Conservation (phyloP, 148 eudicot genomes). For the Diospyros lotus region DNA sequence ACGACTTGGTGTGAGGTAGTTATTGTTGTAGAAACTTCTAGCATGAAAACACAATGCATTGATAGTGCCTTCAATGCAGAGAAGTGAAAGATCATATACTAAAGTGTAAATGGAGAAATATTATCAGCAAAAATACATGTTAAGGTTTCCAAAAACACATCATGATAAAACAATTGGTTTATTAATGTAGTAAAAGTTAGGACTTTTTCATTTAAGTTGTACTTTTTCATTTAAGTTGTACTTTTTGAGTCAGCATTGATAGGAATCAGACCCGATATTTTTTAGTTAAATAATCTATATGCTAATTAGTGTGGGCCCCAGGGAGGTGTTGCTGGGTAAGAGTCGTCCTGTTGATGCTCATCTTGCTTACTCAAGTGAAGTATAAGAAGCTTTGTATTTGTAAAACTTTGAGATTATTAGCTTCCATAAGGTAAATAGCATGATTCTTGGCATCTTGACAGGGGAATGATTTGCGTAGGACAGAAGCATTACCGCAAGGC, state of each 20-base stretch:
- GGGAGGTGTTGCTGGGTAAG: not conserved
- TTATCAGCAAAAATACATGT: not conserved
- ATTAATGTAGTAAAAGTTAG: not conserved
- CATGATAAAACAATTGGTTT: not conserved
- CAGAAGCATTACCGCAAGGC: constrained; percentile 70
- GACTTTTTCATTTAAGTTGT: not conserved
- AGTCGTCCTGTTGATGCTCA: not conserved
- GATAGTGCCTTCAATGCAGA: no score
- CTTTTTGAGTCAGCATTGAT: not conserved
- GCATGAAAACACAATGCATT: not conserved
- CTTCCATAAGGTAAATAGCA: no score
- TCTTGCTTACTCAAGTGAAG: no score
- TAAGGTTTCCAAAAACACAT: not conserved
- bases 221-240: no score
- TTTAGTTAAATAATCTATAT: not conserved
- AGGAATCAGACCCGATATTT: not conserved
- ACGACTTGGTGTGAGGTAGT: no score
- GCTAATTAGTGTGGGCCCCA: not conserved
- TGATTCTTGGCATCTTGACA: constrained; percentile 26
- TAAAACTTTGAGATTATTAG: no score
- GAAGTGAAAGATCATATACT: not conserved
- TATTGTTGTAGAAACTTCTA: no score
- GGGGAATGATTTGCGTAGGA: constrained; percentile 93
- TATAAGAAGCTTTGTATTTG: no score
- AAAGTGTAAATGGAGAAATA: not conserved